Evolutionary conservation across 192 early-diverging fungal species (phyloP), one percentile per base, ranked within the genome.

Genomic region (Geranomyces variabilis): DNA sequence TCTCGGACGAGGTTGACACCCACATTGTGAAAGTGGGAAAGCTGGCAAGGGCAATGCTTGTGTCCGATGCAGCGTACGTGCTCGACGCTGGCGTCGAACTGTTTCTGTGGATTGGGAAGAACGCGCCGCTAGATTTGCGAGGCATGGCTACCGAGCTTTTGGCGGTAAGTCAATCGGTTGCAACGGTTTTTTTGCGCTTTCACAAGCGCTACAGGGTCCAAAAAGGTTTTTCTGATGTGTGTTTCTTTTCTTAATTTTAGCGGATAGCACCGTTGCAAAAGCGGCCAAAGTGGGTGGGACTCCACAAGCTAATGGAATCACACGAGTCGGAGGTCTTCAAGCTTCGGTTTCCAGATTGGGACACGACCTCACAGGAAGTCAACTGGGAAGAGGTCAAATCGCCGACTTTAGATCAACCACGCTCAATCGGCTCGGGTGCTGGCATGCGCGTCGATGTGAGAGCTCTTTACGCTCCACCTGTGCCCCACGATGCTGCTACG

Each of bases 251-350:
- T 34, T 14, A 4, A 26, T 69, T 64, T 21, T 59, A 81, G 82
- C 36, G 74, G 21, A 59, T 84, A 10, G 75, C 81, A 24, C 70
- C 73, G 22, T n/a, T 73, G 30, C 34, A 67, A 19, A 41, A 63
- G 12, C 63, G 84, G 1, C 84, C 84, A 0, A 44, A 47, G n/a
- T 84, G 81, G 81, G 64, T 84, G 0, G 70, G 45, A 46, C 74
- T 86, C 15, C 46, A 80, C 57, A 72, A 69, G 19, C 65, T 66
- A 15, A 71, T 69, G 0, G 75, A 86, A 33, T 69, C 33, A 21
- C 46, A 75, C 30, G 84, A 86, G 60, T 60, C 78, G 5, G 82
- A 84, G 63, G 63, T 80, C n/a, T 86, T 86, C 61, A 86, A 82
- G 55, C 66, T 82, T 7, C 66, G 79, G 45, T 86, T 86, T 61